Evolutionary conservation across 768 basidiomycete species (phyloP).

Genomic region (Leccinum subtestaceum): DNA sequence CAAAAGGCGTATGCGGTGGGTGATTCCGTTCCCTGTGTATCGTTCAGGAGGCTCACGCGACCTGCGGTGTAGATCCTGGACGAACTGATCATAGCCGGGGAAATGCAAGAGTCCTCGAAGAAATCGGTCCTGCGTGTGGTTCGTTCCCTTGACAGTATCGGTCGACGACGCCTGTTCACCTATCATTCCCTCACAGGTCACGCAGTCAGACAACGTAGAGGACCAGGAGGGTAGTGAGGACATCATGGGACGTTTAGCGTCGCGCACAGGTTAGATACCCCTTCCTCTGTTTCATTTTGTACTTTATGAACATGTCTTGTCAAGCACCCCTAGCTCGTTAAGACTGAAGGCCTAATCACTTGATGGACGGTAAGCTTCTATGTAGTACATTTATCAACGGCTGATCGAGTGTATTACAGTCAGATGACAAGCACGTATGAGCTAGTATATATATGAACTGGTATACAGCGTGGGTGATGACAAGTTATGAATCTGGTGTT

Average conservation of each 20-base stretch:
- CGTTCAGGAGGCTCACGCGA: background rate
- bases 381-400: background rate
- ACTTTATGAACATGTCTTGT: constrained; percentile 14
- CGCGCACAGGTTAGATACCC: constrained; percentile 59
- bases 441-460: background rate
- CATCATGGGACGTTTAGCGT: constrained; percentile 71
- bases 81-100: constrained; percentile 90
- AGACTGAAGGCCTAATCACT: constrained; percentile 5
- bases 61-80: constrained; percentile 65
- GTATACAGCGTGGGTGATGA: constrained; percentile 1
- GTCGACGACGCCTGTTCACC: constrained; percentile 11
- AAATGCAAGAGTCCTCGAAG: constrained; percentile 91
- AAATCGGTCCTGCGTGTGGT: constrained; percentile 63
- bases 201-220: constrained; percentile 79
- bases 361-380: constrained; percentile 1
- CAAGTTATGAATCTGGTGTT: constrained; percentile 14
- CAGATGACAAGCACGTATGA: background rate
- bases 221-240: constrained; percentile 86
- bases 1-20: constrained; percentile 89
- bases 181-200: constrained; percentile 50
- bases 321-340: constrained; percentile 32
- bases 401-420: background rate
- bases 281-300: constrained; percentile 2
- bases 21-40: background rate
- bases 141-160: constrained; percentile 4